Evolutionary conservation across 1,284 basidiomycete species (phyloP).

Genomic region (Austroboletus novae-zelandiae): DNA sequence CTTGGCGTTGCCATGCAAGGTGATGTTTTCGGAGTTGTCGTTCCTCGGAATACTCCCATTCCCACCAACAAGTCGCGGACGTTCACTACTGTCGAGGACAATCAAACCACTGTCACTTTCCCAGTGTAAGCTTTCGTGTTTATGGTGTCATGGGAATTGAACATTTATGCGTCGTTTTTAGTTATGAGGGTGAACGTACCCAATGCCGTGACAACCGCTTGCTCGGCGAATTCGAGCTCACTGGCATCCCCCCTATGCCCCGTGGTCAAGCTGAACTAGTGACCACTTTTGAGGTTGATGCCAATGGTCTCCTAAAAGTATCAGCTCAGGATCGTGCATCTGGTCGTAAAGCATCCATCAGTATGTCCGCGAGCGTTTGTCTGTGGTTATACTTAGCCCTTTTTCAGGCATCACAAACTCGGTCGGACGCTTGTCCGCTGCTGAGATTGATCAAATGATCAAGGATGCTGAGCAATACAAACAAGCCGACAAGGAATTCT

Average conservation of each 20-base stretch:
- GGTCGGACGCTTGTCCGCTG: slow-evolving; percentile 90
- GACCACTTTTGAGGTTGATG: slow-evolving; percentile 96
- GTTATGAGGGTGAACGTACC: slow-evolving; percentile 96
- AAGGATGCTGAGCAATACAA: slow-evolving; percentile 97
- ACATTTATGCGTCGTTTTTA: slow-evolving; percentile 26
- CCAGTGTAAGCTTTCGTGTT: slow-evolving; percentile 64
- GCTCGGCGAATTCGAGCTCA: slow-evolving; percentile 97
- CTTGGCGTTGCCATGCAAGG: slow-evolving; percentile 99
- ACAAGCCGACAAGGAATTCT: slow-evolving; percentile 95
- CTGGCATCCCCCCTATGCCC: slow-evolving; percentile 94
- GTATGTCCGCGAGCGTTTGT: slow-evolving; percentile 42
- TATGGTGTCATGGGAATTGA: neutral
- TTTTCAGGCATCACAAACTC: slow-evolving; percentile 85
- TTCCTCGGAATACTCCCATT: slow-evolving; percentile 96
- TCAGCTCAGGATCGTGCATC: slow-evolving; percentile 93
- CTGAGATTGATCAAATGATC: slow-evolving; percentile 98
- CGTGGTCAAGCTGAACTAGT: slow-evolving; percentile 96
- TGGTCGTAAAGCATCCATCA: slow-evolving; percentile 95
- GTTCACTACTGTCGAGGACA: slow-evolving; percentile 98
- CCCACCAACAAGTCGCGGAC: slow-evolving; percentile 95
- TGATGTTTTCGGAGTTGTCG: slow-evolving; percentile 95
- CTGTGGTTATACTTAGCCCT: slow-evolving; percentile 17
- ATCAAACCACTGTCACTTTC: slow-evolving; percentile 97
- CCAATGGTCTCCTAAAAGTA: slow-evolving; percentile 95
- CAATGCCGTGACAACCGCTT: slow-evolving; percentile 97